Conservation (phyloP, 345 rosid species). For the Gossypium anomalum region DNA sequence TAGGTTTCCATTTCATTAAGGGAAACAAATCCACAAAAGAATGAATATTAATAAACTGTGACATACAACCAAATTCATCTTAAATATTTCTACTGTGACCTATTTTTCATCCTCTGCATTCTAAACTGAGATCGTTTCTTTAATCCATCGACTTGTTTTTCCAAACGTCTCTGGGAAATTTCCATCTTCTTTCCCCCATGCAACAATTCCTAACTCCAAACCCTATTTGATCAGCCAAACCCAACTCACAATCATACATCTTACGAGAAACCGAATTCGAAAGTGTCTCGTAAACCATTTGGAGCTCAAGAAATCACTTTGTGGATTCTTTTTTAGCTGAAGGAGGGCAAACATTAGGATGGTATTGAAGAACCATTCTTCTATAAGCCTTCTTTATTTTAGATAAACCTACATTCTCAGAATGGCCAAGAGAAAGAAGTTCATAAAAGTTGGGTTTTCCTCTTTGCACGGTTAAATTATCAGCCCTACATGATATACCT, state of each 20-base stretch:
- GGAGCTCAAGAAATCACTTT: conserved; percentile 34
- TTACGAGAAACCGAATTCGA: conserved; percentile 28
- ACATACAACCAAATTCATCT: not conserved
- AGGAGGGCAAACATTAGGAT: conserved; percentile 40
- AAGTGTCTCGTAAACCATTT: conserved; percentile 38
- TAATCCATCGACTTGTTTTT: conserved; percentile 30
- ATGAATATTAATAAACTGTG: no score
- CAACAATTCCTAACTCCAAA: not conserved
- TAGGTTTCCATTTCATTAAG: no score
- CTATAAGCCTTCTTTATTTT: conserved; percentile 47
- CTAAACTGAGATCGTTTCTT: conserved; percentile 23
- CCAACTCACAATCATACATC: conserved; percentile 28
- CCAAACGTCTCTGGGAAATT: conserved; percentile 28
- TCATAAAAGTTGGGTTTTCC: conserved; percentile 25
- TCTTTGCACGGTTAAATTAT: conserved; percentile 9
- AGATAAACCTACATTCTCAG: conserved; percentile 23
- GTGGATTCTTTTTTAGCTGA: conserved; percentile 23
- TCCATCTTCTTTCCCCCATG: conserved; percentile 3
- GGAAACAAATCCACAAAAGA: no score
- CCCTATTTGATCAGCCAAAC: not conserved
- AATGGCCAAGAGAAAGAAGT: conserved; percentile 33
- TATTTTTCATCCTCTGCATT: conserved; percentile 23
- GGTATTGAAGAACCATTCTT: conserved; percentile 35
- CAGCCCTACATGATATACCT: not conserved
- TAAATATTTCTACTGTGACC: not conserved